A percentile compares a stretch with the other conserved stretches of the same genome.
phyloP scores from a whole-genome alignment of 2,329 filamentous ascomycete species.

The Myriosclerotinia duriaeana region DNA sequence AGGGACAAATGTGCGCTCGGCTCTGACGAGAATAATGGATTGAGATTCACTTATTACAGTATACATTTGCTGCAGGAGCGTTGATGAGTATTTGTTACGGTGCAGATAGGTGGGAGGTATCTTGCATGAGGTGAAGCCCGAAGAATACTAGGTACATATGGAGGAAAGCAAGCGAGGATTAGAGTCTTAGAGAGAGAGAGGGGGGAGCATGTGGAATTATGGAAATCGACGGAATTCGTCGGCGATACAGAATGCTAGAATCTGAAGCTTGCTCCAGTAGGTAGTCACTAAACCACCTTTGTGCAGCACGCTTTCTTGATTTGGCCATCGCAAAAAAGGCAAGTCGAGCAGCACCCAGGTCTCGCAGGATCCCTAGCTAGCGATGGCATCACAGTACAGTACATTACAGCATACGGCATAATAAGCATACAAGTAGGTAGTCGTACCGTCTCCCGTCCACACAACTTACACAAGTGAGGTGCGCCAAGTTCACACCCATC shows the following conservation, averaged over 20 bases:
- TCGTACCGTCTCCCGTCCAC: no score
- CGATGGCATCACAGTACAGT: constrained; percentile 11
- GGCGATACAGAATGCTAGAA: background rate
- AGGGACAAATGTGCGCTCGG: background rate
- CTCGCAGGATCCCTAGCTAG: constrained; percentile 15
- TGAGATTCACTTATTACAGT: background rate
- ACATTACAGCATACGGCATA: background rate
- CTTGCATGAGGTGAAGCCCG: constrained; percentile 11
- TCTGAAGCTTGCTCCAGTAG: background rate
- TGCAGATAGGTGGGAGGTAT: constrained; percentile 10
- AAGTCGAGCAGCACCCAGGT: no score
- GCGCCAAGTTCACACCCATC: no score
- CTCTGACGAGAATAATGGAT: constrained; percentile 1
- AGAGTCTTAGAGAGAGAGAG: background rate
- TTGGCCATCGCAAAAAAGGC: constrained; percentile 8
- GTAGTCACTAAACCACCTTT: background rate
- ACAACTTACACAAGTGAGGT: no score
- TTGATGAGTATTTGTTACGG: background rate
- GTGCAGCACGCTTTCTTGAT: background rate
- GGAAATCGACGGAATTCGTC: constrained; percentile 15
- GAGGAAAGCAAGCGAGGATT: background rate
- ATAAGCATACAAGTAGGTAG: background rate
- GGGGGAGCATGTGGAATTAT: background rate
- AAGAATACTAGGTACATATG: background rate
- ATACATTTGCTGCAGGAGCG: constrained; percentile 13